Conservation (phyloP, 2,329 filamentous ascomycete genomes). For the Dactylella cylindrospora region DNA sequence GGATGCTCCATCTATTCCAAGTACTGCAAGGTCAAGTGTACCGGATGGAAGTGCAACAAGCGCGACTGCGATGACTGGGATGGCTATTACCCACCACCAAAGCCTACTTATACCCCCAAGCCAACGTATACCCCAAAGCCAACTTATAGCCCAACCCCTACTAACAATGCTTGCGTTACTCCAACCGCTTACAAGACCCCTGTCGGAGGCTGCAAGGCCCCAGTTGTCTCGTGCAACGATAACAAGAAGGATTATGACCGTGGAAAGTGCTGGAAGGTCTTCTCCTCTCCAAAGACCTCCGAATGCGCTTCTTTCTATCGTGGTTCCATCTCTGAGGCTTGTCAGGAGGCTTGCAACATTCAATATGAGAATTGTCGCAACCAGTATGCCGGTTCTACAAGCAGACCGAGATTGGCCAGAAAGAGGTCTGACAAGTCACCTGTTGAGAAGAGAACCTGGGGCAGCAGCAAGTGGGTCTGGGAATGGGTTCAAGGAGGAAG, state of each 20-base stretch:
- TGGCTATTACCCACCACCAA: conserved; percentile 26
- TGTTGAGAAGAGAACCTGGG: conserved; percentile 25
- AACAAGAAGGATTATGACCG: conserved; percentile 14
- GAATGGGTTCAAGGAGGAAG: conserved; percentile 19
- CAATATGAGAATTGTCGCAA: conserved; percentile 43
- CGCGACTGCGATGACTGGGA: conserved; percentile 37
- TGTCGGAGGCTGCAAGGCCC: conserved; percentile 25
- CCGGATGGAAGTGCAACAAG: conserved; percentile 29
- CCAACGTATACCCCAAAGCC: conserved; percentile 25
- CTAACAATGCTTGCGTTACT: conserved; percentile 26
- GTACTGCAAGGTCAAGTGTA: conserved; percentile 36
- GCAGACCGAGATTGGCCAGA: conserved; percentile 37
- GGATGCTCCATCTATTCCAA: conserved; percentile 26
- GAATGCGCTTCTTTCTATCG: conserved; percentile 25
- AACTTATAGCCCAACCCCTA: conserved; percentile 18
- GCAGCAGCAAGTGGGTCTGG: conserved; percentile 18
- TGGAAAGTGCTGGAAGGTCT: conserved; percentile 39
- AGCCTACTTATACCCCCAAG: conserved; percentile 16
- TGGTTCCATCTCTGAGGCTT: conserved; percentile 12
- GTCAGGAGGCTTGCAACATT: conserved; percentile 36
- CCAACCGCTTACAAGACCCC: conserved; percentile 28
- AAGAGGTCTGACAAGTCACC: conserved; percentile 14
- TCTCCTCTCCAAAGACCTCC: conserved; percentile 15
- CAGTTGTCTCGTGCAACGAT: conserved; percentile 40
- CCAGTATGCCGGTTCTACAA: conserved; percentile 36